These are phyloP conservation scores for Dendrobium nobile DNA, from an alignment of 106 monocot genomes.

Conservation along the genomic window DNA sequence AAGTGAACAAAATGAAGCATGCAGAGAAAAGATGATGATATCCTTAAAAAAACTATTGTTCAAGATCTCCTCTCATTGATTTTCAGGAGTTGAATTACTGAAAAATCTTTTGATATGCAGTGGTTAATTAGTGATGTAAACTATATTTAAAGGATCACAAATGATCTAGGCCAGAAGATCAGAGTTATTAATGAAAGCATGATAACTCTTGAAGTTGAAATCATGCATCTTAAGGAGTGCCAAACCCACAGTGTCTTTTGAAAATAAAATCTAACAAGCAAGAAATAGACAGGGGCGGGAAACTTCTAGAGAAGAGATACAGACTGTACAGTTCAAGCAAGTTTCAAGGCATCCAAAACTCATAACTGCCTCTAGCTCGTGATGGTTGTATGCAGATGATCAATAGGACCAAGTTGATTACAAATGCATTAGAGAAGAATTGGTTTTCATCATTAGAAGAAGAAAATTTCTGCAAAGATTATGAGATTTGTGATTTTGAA, in stretches of 20 bases:
- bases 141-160: constrained; percentile 8
- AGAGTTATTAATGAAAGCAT: constrained; percentile 23
- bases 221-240: constrained; percentile 22
- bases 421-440: constrained; percentile 22
- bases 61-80: constrained; percentile 34
- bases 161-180: constrained; percentile 27
- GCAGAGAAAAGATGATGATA: constrained; percentile 31
- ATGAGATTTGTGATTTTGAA: constrained; percentile 10
- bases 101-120: constrained; percentile 29
- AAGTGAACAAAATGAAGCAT: constrained; percentile 14
- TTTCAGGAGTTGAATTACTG: constrained; percentile 28
- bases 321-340: not conserved
- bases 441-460: constrained; percentile 12
- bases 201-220: constrained; percentile 21
- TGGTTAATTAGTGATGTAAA: constrained; percentile 19
- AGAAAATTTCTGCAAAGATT: constrained; percentile 17
- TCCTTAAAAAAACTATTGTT: constrained; percentile 23
- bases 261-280: constrained; percentile 19
- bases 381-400: constrained; percentile 5
- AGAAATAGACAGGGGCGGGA: constrained; percentile 9
- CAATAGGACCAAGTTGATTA: constrained; percentile 7
- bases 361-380: constrained; percentile 11
- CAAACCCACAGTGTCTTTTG: constrained; percentile 4
- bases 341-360: constrained; percentile 17
- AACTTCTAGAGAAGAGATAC: constrained; percentile 15